Base-by-base conservation (phyloP, 441 rosid species). In the Erodium texanum region DNA sequence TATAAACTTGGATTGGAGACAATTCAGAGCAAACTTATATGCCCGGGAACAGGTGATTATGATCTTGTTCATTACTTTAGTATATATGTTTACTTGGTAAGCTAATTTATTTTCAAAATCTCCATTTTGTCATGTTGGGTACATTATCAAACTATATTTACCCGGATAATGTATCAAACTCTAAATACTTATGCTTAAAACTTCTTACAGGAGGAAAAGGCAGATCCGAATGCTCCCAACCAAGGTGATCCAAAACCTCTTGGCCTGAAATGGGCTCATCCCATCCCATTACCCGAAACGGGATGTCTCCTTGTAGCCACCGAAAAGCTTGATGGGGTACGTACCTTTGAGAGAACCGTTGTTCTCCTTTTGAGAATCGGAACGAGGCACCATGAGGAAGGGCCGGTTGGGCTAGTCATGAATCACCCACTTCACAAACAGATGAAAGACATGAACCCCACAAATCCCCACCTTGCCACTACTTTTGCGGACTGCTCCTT, bases 1-100 rank as follows among this genome's bases (percentile, higher is more conserved):
- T 52, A 68, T 70, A 15, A 82, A 73, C 59, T 75, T 58, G 64
- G 94, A 93, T 70, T 93, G 97, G 98, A 86, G 98, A 82, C 92
- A 84, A 69, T 93, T 93, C 80, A 83, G 98, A 75, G 97, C 96
- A 23, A 86, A 78, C 76, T 78, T 93, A 71, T 83, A 83, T 80
- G 76, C 80, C 66, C 81, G 78, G 70, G 95, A 88, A 73, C 86
- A 90, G 98, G 98, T 90, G 73, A 75, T 18, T 9, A n/a, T n/a
- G n/a, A n/a, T n/a, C n/a, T 22, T 22, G 68, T n/a, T 68, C 24
- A 9, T 18, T 41, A 22, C 12, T 41, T 41, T 41, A 8, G 11
- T 41, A 41, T 7, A 3, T 8, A 41, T 41, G 12, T 41, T 41
- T 7, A 41, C 48, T 41, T 41, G 12, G 48, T 9, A 41, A 7